Evolutionary conservation across 1,284 basidiomycete species (phyloP).

Genomic region (Puccinia horiana): DNA sequence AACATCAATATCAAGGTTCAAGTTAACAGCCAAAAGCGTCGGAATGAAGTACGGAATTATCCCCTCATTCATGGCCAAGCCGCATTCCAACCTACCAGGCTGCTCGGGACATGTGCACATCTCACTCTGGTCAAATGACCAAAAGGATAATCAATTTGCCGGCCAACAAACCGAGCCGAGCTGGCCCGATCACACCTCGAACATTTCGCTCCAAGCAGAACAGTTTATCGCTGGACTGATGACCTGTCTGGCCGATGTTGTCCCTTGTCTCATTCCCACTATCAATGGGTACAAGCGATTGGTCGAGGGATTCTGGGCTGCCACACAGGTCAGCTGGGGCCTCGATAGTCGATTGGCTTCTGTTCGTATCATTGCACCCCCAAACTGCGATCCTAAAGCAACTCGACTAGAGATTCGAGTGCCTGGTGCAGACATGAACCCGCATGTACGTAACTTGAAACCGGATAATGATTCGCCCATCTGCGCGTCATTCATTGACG

Average conservation of each 20-base stretch:
- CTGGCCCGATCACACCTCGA: constrained; percentile 68
- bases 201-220: constrained; percentile 80
- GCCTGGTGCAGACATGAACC: constrained; percentile 49
- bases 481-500: neutral
- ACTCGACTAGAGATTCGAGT: constrained; percentile 44
- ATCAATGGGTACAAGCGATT: constrained; percentile 90
- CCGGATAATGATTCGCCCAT: neutral
- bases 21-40: constrained; percentile 84
- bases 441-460: constrained; percentile 34
- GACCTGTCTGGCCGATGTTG: constrained; percentile 77
- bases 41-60: constrained; percentile 84
- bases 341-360: constrained; percentile 48
- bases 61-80: constrained; percentile 98
- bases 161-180: constrained; percentile 57
- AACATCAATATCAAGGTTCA: constrained; percentile 64
- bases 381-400: constrained; percentile 41
- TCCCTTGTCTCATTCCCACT: constrained; percentile 57
- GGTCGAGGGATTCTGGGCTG: constrained; percentile 68
- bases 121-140: constrained; percentile 69
- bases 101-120: constrained; percentile 80
- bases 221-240: constrained; percentile 88
- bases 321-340: constrained; percentile 44
- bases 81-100: constrained; percentile 52
- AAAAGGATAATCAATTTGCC: constrained; percentile 78
- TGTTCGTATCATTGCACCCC: constrained; percentile 42